Conservation (phyloP, 2,329 filamentous ascomycete species). For the Scytalidium sp. region DNA sequence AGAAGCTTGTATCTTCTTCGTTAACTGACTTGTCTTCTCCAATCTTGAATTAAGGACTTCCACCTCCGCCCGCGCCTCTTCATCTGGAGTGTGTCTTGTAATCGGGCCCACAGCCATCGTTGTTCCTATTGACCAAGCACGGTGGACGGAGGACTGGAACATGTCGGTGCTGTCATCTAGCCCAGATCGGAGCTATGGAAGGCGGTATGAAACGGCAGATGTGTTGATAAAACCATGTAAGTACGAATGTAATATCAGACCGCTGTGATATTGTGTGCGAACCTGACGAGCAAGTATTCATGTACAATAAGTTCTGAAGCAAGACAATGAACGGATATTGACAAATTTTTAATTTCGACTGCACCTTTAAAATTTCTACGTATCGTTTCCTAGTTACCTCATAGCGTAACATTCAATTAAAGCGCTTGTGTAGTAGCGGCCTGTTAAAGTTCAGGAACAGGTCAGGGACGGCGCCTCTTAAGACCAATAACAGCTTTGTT, state of each 20-base stretch:
- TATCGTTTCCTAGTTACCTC: not conserved
- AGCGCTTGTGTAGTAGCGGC: no score
- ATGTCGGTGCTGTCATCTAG: not conserved
- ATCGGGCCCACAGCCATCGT: conserved; percentile 26
- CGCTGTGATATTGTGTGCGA: no score
- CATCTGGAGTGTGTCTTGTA: conserved; percentile 41
- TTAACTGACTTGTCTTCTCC: conserved; percentile 89
- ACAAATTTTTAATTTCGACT: not conserved
- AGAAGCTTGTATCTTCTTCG: conserved; percentile 92
- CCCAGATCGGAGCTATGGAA: not conserved
- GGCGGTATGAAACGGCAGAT: not conserved
- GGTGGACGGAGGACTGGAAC: not conserved
- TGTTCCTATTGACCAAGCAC: conserved; percentile 8
- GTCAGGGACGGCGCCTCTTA: not conserved
- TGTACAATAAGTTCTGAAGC: no score
- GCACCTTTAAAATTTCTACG: not conserved
- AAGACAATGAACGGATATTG: no score
- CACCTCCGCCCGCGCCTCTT: conserved; percentile 67
- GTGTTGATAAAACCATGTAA: not conserved
- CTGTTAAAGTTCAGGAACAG: not conserved
- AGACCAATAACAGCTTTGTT: not conserved
- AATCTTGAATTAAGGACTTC: conserved; percentile 71
- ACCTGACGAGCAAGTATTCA: no score
- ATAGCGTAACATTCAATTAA: not conserved
- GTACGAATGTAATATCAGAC: not conserved